Evolutionary conservation across 805 yeast species (phyloP), one percentile per base, ranked within the genome.

Genomic region (Tetrapisispora iriomotensis): DNA sequence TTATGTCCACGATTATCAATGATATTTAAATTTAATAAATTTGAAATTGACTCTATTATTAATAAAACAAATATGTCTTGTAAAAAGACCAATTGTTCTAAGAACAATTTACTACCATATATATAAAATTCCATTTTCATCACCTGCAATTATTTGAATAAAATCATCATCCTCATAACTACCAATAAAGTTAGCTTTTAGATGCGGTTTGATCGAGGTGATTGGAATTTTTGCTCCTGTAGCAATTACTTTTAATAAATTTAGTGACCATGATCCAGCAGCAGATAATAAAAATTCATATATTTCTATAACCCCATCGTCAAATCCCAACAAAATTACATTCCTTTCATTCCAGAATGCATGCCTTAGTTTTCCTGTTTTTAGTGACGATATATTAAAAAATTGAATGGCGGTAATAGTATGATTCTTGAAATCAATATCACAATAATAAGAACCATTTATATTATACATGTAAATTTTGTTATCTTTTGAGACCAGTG

Each of bases 61-160:
- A 21, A n/a, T 21, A 20, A 31, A 10, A n/a, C 4, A 14, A 5
- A 13, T 19, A 19, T 18, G 5, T 20, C 19, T 30, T 8, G 12
- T 5, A 12, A 12, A 19, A 19, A 3, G 8, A 4, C 24, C 21
- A 32, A 23, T 6, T 18, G 25, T 17, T 15, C 10, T 10, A n/a
- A n/a, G n/a, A n/a, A n/a, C n/a, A n/a, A n/a, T n/a, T 29, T 23
- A 34, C 21, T 34, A 28, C 77, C 77, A 72, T 1, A 60, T 59
- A 40, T 69, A 70, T 4, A 80, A 68, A 35, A 66, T 60, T 1
- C 85, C 84, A 8, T 53, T 49, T 4, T 62, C 47, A 48, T 77
- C 82, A 3, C 83, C 84, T 22, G 75, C 64, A 8, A 29, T 20
- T 22, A 37, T 30, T 20, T 37, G 31, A 10, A 30, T 13, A 10